Conservation (phyloP, 108 stramenopile species). For the Conticribra weissflogii region DNA sequence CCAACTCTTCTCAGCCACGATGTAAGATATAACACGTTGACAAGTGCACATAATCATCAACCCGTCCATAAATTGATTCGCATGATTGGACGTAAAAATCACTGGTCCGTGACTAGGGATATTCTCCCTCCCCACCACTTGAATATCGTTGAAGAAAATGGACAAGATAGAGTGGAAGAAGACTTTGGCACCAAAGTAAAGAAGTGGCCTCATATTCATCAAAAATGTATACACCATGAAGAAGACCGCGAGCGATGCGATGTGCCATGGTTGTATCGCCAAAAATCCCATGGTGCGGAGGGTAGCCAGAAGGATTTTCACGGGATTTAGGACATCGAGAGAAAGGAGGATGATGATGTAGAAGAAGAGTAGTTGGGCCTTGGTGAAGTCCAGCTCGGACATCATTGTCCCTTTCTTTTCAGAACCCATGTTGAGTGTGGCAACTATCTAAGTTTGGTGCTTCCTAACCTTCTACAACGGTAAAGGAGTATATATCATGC, state of each 20-base stretch:
- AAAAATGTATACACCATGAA: slow-evolving; percentile 80
- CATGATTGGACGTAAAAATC: slow-evolving; percentile 96
- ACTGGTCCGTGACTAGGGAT: slow-evolving; percentile 93
- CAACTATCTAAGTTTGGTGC: no score
- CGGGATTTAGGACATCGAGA: slow-evolving; percentile 88
- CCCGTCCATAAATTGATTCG: slow-evolving; percentile 97
- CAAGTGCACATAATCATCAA: slow-evolving; percentile 90
- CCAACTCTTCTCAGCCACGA: slow-evolving; percentile 95
- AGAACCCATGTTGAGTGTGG: slow-evolving; percentile 2
- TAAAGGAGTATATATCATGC: no score
- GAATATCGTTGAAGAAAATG: slow-evolving; percentile 89
- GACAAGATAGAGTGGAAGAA: slow-evolving; percentile 87
- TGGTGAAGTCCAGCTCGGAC: slow-evolving; percentile 74
- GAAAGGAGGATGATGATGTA: slow-evolving; percentile 82
- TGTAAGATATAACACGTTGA: slow-evolving; percentile 85
- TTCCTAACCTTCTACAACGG: no score
- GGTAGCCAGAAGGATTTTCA: slow-evolving; percentile 90
- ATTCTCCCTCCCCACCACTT: slow-evolving; percentile 89
- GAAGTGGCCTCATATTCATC: slow-evolving; percentile 76
- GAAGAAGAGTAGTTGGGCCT: slow-evolving; percentile 85
- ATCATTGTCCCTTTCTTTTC: slow-evolving; percentile 45
- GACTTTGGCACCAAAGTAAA: slow-evolving; percentile 83
- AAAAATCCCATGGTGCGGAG: slow-evolving; percentile 72
- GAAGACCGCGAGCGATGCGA: slow-evolving; percentile 64
- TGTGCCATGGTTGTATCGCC: slow-evolving; percentile 88